Evolutionary conservation across 805 yeast genomes (phyloP).

Genomic region (Saccharomycopsis capsularis): DNA sequence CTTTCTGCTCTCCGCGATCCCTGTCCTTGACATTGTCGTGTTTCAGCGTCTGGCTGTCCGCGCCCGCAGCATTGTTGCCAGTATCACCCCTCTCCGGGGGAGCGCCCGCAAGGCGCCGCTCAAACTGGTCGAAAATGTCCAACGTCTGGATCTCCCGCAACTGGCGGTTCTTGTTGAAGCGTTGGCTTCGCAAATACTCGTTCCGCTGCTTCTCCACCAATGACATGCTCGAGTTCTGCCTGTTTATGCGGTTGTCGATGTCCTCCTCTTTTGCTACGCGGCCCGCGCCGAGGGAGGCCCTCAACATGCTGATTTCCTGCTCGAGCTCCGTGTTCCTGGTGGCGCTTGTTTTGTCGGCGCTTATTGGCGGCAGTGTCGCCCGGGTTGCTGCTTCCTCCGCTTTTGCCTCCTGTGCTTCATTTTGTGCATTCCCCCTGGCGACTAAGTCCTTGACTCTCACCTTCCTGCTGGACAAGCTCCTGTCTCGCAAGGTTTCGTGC

Average conservation of each 20-base stretch:
- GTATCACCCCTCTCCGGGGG: neutral
- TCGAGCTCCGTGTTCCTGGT: neutral
- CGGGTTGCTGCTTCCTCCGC: neutral
- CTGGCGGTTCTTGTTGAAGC: neutral
- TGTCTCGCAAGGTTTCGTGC: conserved; percentile 32
- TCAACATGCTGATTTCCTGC: neutral
- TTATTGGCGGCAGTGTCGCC: neutral
- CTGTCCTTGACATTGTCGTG: neutral
- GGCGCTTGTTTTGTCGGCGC: neutral
- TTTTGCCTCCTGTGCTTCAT: neutral
- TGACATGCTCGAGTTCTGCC: neutral
- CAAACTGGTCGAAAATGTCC: neutral
- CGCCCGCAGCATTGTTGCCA: neutral
- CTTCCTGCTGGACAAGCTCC: conserved; percentile 22
- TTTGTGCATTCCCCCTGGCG: neutral
- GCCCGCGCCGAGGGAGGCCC: neutral
- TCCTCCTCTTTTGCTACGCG: neutral
- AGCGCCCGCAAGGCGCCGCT: neutral
- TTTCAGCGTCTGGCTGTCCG: neutral
- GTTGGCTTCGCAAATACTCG: neutral
- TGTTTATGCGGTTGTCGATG: neutral
- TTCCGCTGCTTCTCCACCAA: neutral
- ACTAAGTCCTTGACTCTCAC: conserved; percentile 14
- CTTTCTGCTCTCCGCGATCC: neutral
- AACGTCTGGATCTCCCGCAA: conserved; percentile 1